Percentiles rank a stretch among this genome's conserved stretches.
These are phyloP conservation scores for Kingdonia uniflora DNA, from an alignment of 164 flowering plant genomes.

Conservation along the genomic window DNA sequence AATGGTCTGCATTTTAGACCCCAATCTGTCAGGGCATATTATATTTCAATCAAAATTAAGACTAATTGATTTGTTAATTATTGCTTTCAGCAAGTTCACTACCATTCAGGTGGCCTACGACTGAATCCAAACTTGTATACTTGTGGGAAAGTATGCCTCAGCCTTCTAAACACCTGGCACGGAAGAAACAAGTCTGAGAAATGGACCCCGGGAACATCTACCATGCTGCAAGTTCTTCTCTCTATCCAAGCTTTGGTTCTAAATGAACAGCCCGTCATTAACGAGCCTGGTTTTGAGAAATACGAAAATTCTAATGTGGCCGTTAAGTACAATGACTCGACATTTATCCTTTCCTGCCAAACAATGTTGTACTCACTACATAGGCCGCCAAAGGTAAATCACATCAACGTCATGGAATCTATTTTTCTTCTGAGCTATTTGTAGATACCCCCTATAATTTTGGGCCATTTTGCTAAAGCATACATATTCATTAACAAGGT, in stretches of 20 bases:
- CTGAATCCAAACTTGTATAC: slow-evolving; percentile 70
- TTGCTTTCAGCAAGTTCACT: slow-evolving; percentile 46
- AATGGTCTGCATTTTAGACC: too few species aligned
- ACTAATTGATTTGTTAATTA: neutral
- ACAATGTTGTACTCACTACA: slow-evolving; percentile 59
- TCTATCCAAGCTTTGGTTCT: slow-evolving; percentile 84
- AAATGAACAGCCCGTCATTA: slow-evolving; percentile 69
- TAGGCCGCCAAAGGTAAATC: slow-evolving; percentile 71
- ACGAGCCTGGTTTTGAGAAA: slow-evolving; percentile 53
- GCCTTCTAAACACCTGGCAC: slow-evolving; percentile 82
- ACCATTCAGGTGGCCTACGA: slow-evolving; percentile 68
- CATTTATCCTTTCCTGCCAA: slow-evolving; percentile 49
- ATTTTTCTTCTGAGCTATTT: too few species aligned
- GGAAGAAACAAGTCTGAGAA: slow-evolving; percentile 41
- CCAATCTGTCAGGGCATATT: too few species aligned
- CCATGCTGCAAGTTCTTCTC: slow-evolving; percentile 75
- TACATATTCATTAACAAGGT: too few species aligned
- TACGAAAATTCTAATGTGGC: slow-evolving; percentile 26
- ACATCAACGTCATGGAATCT: too few species aligned
- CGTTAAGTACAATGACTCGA: slow-evolving; percentile 45
- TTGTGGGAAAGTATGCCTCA: slow-evolving; percentile 81
- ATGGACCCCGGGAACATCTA: slow-evolving; percentile 68
- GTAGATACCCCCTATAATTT: too few species aligned
- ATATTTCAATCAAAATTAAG: too few species aligned
- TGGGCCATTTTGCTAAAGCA: too few species aligned